Conservation (phyloP, 495 filamentous ascomycete genomes). For the Penicillium waksmanii region DNA sequence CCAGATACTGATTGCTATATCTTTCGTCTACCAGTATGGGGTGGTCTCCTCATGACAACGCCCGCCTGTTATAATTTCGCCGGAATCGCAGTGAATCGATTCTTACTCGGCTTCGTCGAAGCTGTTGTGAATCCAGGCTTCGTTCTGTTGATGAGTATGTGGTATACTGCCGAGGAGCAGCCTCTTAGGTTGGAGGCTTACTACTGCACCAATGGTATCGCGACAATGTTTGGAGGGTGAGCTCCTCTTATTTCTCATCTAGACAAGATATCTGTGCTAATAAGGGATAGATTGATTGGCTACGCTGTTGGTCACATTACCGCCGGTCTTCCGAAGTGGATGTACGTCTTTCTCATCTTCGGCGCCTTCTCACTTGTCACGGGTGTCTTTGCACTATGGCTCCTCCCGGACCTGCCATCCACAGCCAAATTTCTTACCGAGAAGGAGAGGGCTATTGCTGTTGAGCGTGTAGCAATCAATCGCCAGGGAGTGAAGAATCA, state of each 20-base stretch:
- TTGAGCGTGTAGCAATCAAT: conserved; percentile 49
- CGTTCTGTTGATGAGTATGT: conserved; percentile 60
- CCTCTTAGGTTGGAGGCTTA: conserved; percentile 57
- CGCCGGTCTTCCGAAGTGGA: conserved; percentile 46
- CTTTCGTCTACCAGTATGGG: conserved; percentile 36
- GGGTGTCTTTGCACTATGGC: conserved; percentile 40
- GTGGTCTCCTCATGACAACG: conserved; percentile 43
- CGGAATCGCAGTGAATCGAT: conserved; percentile 47
- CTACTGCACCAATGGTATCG: conserved; percentile 60
- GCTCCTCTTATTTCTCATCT: neutral
- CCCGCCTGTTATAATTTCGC: conserved; percentile 46
- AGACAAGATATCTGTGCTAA: neutral
- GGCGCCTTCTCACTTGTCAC: conserved; percentile 40
- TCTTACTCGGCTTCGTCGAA: conserved; percentile 59
- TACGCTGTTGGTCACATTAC: conserved; percentile 57
- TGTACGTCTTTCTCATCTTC: conserved; percentile 56
- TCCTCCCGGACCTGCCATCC: conserved; percentile 49
- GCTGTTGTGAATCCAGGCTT: conserved; percentile 61
- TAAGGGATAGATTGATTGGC: conserved; percentile 46
- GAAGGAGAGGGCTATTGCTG: conserved; percentile 43
- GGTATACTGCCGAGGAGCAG: conserved; percentile 58
- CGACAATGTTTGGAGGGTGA: conserved; percentile 57
- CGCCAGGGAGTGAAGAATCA: conserved; percentile 51
- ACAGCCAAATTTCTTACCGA: conserved; percentile 50
- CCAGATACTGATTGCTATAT: conserved; percentile 6